Base-by-base conservation (phyloP, 1,284 basidiomycete species). In the Coniferiporia weirii region DNA sequence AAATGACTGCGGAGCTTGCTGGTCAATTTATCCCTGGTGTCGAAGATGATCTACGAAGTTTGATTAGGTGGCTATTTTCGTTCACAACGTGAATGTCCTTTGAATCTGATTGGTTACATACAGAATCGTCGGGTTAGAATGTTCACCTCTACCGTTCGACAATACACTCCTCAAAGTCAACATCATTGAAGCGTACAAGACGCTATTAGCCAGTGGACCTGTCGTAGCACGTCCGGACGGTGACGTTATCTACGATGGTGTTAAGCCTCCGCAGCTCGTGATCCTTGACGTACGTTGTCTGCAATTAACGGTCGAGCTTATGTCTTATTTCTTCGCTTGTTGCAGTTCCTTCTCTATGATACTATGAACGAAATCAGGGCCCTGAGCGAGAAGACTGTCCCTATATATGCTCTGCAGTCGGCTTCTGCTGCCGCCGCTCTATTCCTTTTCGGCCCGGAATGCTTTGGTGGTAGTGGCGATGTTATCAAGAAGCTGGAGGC, bases 321-420 rank as follows among this genome's bases (percentile, higher is more conserved):
- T 9, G 17, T 19, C 8, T n/a, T 46, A 19, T 9, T 8, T 13
- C 4, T 46, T 4, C 12, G 8, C 44, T 15, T 46, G 1, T 3
- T n/a, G 17, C 46, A 50, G 34, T 48, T 60, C 19, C 45, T 58
- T 36, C 13, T 36, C 8, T 60, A 56, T 46, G 54, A 56, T 20
- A 46, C 49, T 17, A 36, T 60, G 38, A 15, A 50, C 20, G 45
- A 27, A 9, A 50, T 56, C 12, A 15, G 59, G 49, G 15, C 10
- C 10, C 19, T 47, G n/a, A 60, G 53, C 36, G 59, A 54, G n/a
- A 51, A 10, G n/a, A 22, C 54, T n/a, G 54, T 60, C 40, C 59
- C 59, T 7, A 49, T 60, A 13, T 60, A 52, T 56, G 59, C 49
- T 10, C 46, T 49, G 47, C 45, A 60, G 35, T 40, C 44, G 19